Evolutionary conservation across 2,329 filamentous ascomycete species (phyloP), one percentile per base, ranked within the genome.

Genomic region (Thermomyces lanuginosus): DNA sequence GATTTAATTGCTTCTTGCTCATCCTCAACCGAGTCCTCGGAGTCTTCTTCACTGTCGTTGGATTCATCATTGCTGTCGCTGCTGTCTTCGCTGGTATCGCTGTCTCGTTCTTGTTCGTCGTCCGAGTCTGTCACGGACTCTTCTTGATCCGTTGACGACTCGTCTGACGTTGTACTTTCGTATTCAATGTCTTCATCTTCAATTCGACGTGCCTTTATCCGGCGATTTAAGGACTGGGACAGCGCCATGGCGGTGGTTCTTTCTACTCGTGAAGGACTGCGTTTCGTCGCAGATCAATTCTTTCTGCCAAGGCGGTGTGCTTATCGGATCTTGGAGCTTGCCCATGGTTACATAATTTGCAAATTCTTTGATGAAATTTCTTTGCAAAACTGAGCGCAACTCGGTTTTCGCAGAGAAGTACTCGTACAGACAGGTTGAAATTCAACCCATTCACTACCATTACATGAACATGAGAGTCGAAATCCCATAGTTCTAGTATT

Each of bases 181-280:
- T 44, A 50, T 22, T 46, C 45, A 1, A 38, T 37, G 5, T 51
- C 51, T 32, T 65, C 61, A 30, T 64, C 48, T 10, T 56, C 51
- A 8, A 51, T 52, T 18, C 44, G 46, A 6, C 43, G 41, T 10
- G 53, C 51, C 28, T 49, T 49, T 30, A 61, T 46, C n/a, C 56
- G 52, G 34, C 51, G 50, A 35, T 56, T 54, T 12, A 60, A 42
- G 7, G 43, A 40, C 27, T 50, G 47, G 9, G 46, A 42, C 27
- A 56, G 48, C 5, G 45, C 42, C 53, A 57, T 56, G 5, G 16
- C 15, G 12, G 14, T 21, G 12, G 18, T 2, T 9, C 4, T 12
- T 8, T 9, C 8, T 20, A 15, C 14, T 20, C 6, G 8, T 3
- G 16, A 24, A 14, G 9, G 20, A 18, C 6, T 5, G n/a, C 7